A percentile compares a stretch with the other conserved stretches of the same genome.
Conservation (phyloP, 176 grass and related monocot species). For the Carex scoparia region DNA sequence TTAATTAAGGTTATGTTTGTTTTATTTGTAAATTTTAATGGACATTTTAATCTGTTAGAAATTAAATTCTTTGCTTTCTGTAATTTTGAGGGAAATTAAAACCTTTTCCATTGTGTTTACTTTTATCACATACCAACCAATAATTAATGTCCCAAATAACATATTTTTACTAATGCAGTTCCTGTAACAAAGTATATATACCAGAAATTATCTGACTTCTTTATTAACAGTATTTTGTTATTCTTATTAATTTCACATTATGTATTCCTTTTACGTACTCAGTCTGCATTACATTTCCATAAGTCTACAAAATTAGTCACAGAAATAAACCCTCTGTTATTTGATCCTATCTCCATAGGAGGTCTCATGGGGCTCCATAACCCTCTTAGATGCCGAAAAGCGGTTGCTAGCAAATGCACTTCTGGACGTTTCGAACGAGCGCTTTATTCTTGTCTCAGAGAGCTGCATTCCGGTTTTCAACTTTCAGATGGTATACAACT, state of each 20-base stretch:
- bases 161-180: background rate
- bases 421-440: slow-evolving; percentile 87
- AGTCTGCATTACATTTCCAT: background rate
- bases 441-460: slow-evolving; percentile 84
- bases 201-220: background rate
- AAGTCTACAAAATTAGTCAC: background rate
- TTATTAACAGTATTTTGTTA: background rate
- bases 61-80: background rate
- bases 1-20: background rate
- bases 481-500: slow-evolving; percentile 58
- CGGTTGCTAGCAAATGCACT: slow-evolving; percentile 78
- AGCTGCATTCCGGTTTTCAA: slow-evolving; percentile 87
- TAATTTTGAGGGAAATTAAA: background rate
- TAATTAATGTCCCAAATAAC: background rate
- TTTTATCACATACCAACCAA: background rate
- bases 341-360: slow-evolving; percentile 22
- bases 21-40: background rate
- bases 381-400: slow-evolving; percentile 86
- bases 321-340: background rate
- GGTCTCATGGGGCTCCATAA: slow-evolving; percentile 54
- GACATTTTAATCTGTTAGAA: background rate
- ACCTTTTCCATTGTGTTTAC: background rate
- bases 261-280: background rate
- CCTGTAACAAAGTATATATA: background rate
- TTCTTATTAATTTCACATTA: background rate